These are phyloP conservation scores for Cystobasidium sp. DNA, from an alignment of 1,284 basidiomycete species.

Conservation along the genomic window DNA sequence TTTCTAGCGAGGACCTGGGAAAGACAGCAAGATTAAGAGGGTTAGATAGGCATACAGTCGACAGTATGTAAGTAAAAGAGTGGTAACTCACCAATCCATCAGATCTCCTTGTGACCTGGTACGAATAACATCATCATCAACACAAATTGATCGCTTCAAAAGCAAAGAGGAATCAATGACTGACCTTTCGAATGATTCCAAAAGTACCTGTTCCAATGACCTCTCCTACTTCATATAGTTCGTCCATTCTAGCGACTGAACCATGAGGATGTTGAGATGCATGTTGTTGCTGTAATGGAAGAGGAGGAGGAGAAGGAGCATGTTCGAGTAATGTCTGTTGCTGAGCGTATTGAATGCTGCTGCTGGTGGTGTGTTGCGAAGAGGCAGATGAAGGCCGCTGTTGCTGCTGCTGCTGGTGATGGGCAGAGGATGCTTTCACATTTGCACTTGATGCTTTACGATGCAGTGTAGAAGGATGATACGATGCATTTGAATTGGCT, in stretches of 20 bases:
- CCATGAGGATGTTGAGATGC: constrained; percentile 9
- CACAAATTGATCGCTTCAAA: not conserved
- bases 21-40: not conserved
- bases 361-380: not conserved
- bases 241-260: constrained; percentile 38
- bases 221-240: constrained; percentile 80
- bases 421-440: not conserved
- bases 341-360: constrained; percentile 4
- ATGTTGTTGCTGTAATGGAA: not conserved
- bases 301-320: not conserved
- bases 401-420: constrained; percentile 9
- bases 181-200: constrained; percentile 93
- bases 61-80: not conserved
- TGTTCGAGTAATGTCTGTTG: constrained; percentile 2
- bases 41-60: constrained; percentile 4
- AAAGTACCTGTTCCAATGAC: constrained; percentile 97
- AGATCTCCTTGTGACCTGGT: constrained; percentile 78
- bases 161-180: constrained; percentile 52
- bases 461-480: not conserved
- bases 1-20: constrained; percentile 27
- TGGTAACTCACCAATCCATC: constrained; percentile 71
- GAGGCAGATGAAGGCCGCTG: constrained; percentile 23
- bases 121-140: constrained; percentile 58
- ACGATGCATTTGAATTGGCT: not conserved
- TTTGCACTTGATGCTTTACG: constrained; percentile 24